These are phyloP conservation scores for Calophaca sinica DNA, from an alignment of 306 rosid genomes.

Conservation along the genomic window DNA sequence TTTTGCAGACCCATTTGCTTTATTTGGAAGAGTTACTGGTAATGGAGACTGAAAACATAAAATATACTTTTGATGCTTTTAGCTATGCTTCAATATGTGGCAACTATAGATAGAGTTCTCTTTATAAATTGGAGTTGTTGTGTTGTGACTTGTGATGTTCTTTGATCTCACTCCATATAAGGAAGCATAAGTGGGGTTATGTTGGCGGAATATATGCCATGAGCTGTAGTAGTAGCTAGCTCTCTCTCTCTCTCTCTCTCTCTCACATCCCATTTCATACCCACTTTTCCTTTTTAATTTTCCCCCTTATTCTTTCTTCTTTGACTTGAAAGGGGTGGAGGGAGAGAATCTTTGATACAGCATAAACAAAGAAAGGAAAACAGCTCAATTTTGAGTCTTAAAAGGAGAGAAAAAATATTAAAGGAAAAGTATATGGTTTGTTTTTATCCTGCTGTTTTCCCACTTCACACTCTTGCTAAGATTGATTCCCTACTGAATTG, in stretches of 20 bases:
- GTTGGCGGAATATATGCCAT: conserved; percentile 97
- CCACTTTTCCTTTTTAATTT: conserved; percentile 48
- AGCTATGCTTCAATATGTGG: conserved; percentile 50
- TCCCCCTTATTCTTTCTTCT: conserved; percentile 49
- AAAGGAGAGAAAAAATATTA: conserved; percentile 69
- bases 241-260: too few species aligned
- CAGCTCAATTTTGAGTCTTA: conserved; percentile 72
- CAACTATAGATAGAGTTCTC: conserved; percentile 56
- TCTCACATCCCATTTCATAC: conserved; percentile 52
- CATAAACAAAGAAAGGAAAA: conserved; percentile 67
- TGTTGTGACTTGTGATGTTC: conserved; percentile 50
- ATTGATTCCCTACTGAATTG: conserved; percentile 71
- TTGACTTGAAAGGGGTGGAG: conserved; percentile 68
- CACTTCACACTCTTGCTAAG: conserved; percentile 49
- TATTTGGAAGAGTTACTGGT: conserved; percentile 46
- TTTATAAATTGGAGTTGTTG: conserved; percentile 56
- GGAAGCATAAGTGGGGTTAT: conserved; percentile 92
- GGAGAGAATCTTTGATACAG: conserved; percentile 80
- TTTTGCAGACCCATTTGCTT: conserved; percentile 54
- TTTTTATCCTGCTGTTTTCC: conserved; percentile 83
- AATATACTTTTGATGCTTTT: conserved; percentile 50
- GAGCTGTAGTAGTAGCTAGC: conserved; percentile 51
- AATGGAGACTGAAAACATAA: conserved; percentile 50
- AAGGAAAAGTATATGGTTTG: conserved; percentile 85
- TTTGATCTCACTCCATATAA: conserved; percentile 86